Evolutionary conservation across 495 filamentous ascomycete genomes (phyloP).

Genomic region (Xylaria scruposa): DNA sequence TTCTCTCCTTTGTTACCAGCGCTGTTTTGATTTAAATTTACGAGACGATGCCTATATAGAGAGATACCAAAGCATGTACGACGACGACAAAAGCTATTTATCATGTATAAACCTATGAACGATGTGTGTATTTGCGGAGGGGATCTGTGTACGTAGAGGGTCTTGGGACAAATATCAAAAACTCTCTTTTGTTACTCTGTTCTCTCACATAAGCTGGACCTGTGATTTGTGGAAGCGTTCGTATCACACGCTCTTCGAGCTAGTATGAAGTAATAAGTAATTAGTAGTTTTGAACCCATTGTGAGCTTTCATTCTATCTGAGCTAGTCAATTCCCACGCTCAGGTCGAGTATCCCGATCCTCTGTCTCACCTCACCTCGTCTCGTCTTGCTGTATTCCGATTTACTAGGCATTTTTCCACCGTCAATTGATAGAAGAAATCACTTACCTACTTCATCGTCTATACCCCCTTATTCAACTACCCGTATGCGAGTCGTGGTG

Average conservation of each 20-base stretch:
- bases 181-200: not conserved
- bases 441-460: not conserved
- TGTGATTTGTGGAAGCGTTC: not conserved
- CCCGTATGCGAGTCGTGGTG: not conserved
- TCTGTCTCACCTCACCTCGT: not conserved
- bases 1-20: conserved; percentile 21
- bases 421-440: not conserved
- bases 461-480: not conserved
- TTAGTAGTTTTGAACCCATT: not conserved
- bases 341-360: not conserved
- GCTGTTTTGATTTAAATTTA: conserved; percentile 3
- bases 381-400: not conserved
- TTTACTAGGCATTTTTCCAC: not conserved
- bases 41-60: conserved; percentile 22
- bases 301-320: not conserved
- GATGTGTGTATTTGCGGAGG: not conserved
- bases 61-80: conserved; percentile 33
- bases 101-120: conserved; percentile 24
- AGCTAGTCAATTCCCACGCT: not conserved
- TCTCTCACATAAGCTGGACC: not conserved
- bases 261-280: not conserved
- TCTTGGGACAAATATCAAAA: not conserved
- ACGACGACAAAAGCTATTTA: conserved; percentile 20
- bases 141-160: conserved; percentile 17
- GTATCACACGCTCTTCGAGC: not conserved